Conservation (phyloP, 257 asterid species). For the Solanum piurae region DNA sequence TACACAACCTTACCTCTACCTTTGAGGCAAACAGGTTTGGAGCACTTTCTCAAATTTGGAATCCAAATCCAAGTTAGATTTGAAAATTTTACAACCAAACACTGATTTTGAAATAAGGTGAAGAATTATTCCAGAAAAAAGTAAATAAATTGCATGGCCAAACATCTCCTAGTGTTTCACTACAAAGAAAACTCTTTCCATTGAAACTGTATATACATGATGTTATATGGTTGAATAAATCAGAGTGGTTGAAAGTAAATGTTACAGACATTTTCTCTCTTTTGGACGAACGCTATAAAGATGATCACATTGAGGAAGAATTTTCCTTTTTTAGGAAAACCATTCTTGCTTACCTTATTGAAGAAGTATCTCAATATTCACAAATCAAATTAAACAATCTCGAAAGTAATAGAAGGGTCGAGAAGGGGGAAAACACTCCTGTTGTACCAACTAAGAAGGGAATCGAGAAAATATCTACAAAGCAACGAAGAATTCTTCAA, state of each 20-base stretch:
- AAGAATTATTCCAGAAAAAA: background rate
- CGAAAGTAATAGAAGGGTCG: background rate
- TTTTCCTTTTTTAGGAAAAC: background rate
- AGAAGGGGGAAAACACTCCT: background rate
- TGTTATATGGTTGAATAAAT: background rate
- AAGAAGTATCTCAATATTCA: background rate
- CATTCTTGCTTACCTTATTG: background rate
- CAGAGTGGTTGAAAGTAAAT: background rate
- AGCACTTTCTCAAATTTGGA: background rate
- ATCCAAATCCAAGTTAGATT: background rate
- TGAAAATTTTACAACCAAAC: background rate
- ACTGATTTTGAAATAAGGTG: background rate
- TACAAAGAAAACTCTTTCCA: background rate
- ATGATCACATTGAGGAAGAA: background rate
- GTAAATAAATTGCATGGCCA: background rate
- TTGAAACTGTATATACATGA: background rate
- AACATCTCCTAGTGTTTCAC: background rate
- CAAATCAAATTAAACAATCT: background rate
- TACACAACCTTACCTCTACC: background rate
- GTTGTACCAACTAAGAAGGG: background rate
- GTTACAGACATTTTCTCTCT: background rate
- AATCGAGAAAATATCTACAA: slow-evolving; percentile 22
- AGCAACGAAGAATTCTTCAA: background rate
- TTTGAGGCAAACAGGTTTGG: background rate
- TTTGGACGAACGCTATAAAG: background rate